Base-by-base conservation (phyloP, 495 filamentous ascomycete genomes). In the Xylaria curta region DNA sequence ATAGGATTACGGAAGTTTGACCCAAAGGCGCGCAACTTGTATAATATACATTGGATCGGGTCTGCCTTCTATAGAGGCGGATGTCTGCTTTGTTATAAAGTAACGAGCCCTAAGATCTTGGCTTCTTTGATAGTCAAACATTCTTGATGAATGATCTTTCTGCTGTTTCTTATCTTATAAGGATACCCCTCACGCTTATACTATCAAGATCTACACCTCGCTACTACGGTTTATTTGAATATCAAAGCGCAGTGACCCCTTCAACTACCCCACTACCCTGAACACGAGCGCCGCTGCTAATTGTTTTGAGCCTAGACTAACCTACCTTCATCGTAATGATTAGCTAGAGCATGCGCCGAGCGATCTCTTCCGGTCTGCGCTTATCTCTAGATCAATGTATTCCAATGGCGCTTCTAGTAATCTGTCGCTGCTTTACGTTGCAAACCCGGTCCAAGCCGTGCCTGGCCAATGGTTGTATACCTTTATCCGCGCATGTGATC, bases 381-480 rank as follows among this genome's bases (percentile, higher is more conserved):
- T 15, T 26, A 44, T 65, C 40, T 12, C 54, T 4, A 58, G 54
- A 59, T 19, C 26, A 13, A 19, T 33, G 31, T 7, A 60, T 60
- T 28, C 40, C 40, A 24, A 44, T 65, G 62, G 6, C n/a, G 12
- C 28, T 65, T 36, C 40, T 21, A 17, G 26, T 19, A 31, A 21
- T 28, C 44, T 66, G 17, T 31, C 28, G 44, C 62, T 10, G 31
- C 44, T 66, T 66, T 66, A 38, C 63, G 17, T n/a, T n/a, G 5
- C 53, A 21, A 9, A 24, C 12, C 38, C 46, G n/a, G 46, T 10
- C 19, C 24, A 64, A 9, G 53, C 61, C 44, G 40, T 66, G 56
- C 40, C 68, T 19, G 17, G 51, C 58, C 72, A 66, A 73, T 72
- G 46, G 67, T 51, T 66, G 31, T 66, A 68, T 68, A 70, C 42